A percentile compares a stretch with the other conserved stretches of the same genome.
Conservation (phyloP, 768 basidiomycete species). For the Cystoderma amianthinum region DNA sequence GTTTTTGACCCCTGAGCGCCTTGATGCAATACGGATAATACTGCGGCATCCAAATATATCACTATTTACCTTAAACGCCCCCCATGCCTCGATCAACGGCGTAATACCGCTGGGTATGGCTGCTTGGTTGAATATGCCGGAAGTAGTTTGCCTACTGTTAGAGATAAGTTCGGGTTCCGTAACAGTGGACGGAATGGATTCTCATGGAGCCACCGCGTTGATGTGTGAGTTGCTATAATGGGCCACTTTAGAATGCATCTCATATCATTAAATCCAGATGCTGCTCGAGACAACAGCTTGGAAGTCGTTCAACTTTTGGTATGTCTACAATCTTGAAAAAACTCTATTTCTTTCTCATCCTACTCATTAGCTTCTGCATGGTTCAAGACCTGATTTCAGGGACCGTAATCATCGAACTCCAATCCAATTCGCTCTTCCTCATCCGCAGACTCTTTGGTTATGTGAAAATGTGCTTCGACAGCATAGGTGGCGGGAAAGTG, state of each 20-base stretch:
- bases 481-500: slow-evolving; percentile 51
- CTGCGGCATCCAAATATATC: slow-evolving; percentile 52
- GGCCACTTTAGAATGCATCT: slow-evolving; percentile 7
- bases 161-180: slow-evolving; percentile 55
- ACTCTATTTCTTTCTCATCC: slow-evolving; percentile 2
- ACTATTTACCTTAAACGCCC: slow-evolving; percentile 68
- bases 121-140: slow-evolving; percentile 65
- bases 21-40: slow-evolving; percentile 50
- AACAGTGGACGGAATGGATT: slow-evolving; percentile 68
- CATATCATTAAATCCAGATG: slow-evolving; percentile 41
- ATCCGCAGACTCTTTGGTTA: slow-evolving; percentile 60
- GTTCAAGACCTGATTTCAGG: slow-evolving; percentile 66
- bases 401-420: slow-evolving; percentile 70
- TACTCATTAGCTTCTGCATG: slow-evolving; percentile 48
- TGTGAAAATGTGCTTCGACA: slow-evolving; percentile 63
- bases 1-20: slow-evolving; percentile 49
- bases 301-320: slow-evolving; percentile 66
- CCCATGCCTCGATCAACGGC: slow-evolving; percentile 60
- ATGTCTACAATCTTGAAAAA: slow-evolving; percentile 15
- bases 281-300: slow-evolving; percentile 64
- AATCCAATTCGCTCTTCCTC: slow-evolving; percentile 58
- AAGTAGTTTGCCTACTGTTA: slow-evolving; percentile 56
- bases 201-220: slow-evolving; percentile 70
- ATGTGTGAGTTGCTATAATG: slow-evolving; percentile 58
- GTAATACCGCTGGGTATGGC: slow-evolving; percentile 76